These are phyloP conservation scores for Sedum album DNA, from an alignment of 164 flowering plant genomes.

Conservation along the genomic window DNA sequence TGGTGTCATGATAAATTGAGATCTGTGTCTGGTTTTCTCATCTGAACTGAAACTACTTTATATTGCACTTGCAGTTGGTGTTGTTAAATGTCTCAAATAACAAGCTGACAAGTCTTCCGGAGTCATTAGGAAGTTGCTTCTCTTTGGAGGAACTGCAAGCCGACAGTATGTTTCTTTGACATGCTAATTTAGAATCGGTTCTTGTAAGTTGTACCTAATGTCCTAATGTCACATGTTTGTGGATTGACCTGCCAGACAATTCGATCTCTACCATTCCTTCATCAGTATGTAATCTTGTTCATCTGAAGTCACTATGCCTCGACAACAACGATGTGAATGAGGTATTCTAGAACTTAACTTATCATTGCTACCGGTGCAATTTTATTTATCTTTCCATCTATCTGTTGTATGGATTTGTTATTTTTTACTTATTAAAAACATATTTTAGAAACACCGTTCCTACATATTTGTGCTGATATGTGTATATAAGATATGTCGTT, in stretches of 20 bases:
- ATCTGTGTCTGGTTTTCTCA: not conserved
- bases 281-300: constrained; percentile 78
- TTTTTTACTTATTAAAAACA: not conserved
- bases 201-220: not conserved
- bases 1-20: no score
- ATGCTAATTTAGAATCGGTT: not conserved
- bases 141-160: constrained; percentile 93
- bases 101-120: constrained; percentile 74
- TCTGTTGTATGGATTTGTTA: not conserved
- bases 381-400: not conserved
- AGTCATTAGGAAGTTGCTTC: constrained; percentile 90
- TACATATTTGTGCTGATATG: not conserved
- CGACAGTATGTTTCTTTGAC: constrained; percentile 42
- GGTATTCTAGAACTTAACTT: constrained; percentile 32
- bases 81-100: constrained; percentile 79
- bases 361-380: not conserved
- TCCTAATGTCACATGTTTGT: not conserved
- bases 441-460: no score
- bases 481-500: not conserved
- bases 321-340: constrained; percentile 63
- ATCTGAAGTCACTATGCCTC: constrained; percentile 76
- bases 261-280: constrained; percentile 70
- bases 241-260: constrained; percentile 53
- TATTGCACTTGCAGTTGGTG: constrained; percentile 41
- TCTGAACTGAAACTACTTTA: not conserved